phyloP scores from a whole-genome alignment of 2,329 filamentous ascomycete genomes.

The Xylaria digitata region DNA sequence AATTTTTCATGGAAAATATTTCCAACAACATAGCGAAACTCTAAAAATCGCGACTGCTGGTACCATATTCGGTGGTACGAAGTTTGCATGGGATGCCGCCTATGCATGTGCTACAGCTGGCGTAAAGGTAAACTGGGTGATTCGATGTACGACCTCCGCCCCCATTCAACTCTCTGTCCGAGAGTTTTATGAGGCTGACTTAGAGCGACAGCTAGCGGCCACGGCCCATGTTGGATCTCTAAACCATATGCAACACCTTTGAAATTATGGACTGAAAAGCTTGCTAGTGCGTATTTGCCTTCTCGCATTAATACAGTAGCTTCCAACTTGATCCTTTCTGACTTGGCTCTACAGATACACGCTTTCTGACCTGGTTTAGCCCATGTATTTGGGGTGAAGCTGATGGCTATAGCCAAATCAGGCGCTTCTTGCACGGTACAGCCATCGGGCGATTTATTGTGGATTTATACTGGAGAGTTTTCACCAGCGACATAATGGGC shows the following conservation, averaged over 20 bases:
- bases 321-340: too few species aligned
- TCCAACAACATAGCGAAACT: slow-evolving; percentile 52
- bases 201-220: slow-evolving; percentile 55
- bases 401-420: slow-evolving; percentile 67
- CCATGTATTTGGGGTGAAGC: slow-evolving; percentile 78
- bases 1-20: slow-evolving; percentile 67
- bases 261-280: slow-evolving; percentile 61
- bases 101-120: slow-evolving; percentile 66
- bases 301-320: too few species aligned
- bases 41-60: slow-evolving; percentile 53
- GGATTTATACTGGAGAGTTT: slow-evolving; percentile 66
- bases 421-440: slow-evolving; percentile 68
- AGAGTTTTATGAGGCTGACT: too few species aligned
- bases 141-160: slow-evolving; percentile 53
- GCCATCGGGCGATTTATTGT: slow-evolving; percentile 66
- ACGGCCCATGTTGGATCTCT: slow-evolving; percentile 66
- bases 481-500: slow-evolving; percentile 66
- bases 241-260: slow-evolving; percentile 63
- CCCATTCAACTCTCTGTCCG: too few species aligned
- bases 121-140: slow-evolving; percentile 66
- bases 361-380: slow-evolving; percentile 78
- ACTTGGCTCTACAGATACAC: slow-evolving; percentile 57
- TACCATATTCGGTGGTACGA: slow-evolving; percentile 68
- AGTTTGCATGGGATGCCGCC: slow-evolving; percentile 72
- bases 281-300: slow-evolving; percentile 54